These are phyloP conservation scores for Acer yangbiense DNA, from an alignment of 345 rosid species.

Conservation along the genomic window DNA sequence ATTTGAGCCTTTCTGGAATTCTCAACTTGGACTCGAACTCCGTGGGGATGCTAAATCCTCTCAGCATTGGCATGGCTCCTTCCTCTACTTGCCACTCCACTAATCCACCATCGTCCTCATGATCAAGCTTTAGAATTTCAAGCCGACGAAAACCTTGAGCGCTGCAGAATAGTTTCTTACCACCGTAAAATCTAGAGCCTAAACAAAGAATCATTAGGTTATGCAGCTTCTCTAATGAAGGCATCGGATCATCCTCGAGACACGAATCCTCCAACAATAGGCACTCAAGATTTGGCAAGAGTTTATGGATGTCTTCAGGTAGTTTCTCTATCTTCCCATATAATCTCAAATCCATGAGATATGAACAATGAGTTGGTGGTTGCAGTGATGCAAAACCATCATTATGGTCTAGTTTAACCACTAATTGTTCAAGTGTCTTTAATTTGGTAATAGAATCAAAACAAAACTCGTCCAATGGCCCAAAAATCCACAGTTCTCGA, in stretches of 20 bases:
- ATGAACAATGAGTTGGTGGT: background rate
- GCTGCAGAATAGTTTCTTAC: background rate
- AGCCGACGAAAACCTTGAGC: background rate
- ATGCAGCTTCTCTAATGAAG: background rate
- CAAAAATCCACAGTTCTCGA: no score
- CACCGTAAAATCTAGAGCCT: background rate
- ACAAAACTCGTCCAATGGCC: background rate
- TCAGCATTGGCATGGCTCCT: background rate
- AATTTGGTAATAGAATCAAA: background rate
- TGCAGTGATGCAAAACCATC: background rate
- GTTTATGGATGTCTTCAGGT: background rate
- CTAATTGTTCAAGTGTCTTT: background rate
- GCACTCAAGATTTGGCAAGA: background rate
- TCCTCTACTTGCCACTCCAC: background rate
- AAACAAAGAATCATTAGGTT: background rate
- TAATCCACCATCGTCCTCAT: no score
- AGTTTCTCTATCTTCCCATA: background rate
- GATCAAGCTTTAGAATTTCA: background rate
- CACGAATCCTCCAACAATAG: background rate
- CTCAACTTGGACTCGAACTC: no score
- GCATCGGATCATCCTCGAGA: background rate
- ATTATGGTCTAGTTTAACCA: background rate
- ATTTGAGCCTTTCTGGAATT: no score
- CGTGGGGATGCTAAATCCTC: background rate
- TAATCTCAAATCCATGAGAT: background rate